These are phyloP conservation scores for Tephrocybe rancida DNA, from an alignment of 768 basidiomycete genomes.

Conservation along the genomic window DNA sequence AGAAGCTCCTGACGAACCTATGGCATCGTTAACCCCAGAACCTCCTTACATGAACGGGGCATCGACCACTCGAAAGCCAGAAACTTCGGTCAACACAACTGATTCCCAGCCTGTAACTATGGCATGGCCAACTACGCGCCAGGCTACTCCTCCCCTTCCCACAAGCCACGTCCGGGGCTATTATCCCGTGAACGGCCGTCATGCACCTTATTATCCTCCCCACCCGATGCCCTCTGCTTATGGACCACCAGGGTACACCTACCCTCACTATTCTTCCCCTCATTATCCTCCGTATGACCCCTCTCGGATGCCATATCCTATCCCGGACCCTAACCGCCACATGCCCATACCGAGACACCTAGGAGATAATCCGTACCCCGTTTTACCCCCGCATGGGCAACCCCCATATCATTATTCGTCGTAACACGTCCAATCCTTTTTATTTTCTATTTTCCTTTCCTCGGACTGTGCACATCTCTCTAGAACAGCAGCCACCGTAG, in stretches of 20 bases:
- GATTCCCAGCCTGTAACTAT: no score
- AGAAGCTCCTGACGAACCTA: slow-evolving; percentile 17
- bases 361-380: slow-evolving; percentile 21
- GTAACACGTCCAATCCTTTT: slow-evolving; percentile 6
- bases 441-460: background rate
- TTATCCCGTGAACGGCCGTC: slow-evolving; percentile 10
- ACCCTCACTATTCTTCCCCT: slow-evolving; percentile 18
- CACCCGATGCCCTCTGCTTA: slow-evolving; percentile 13
- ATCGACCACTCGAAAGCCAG: slow-evolving; percentile 1
- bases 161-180: slow-evolving; percentile 14
- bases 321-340: slow-evolving; percentile 5
- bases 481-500: background rate
- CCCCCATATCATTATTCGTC: slow-evolving; percentile 21
- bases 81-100: slow-evolving; percentile 3
- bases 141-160: slow-evolving; percentile 4
- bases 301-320: slow-evolving; percentile 11
- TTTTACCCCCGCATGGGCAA: slow-evolving; percentile 14
- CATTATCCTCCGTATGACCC: slow-evolving; percentile 18
- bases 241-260: slow-evolving; percentile 13
- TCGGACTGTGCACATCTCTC: background rate
- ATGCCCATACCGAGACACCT: slow-evolving; percentile 9
- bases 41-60: slow-evolving; percentile 1
- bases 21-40: slow-evolving; percentile 20
- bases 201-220: slow-evolving; percentile 9
- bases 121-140: slow-evolving; percentile 1